Evolutionary conservation across 306 rosid species (phyloP).

Genomic region (Oemleria cerasiformis): DNA sequence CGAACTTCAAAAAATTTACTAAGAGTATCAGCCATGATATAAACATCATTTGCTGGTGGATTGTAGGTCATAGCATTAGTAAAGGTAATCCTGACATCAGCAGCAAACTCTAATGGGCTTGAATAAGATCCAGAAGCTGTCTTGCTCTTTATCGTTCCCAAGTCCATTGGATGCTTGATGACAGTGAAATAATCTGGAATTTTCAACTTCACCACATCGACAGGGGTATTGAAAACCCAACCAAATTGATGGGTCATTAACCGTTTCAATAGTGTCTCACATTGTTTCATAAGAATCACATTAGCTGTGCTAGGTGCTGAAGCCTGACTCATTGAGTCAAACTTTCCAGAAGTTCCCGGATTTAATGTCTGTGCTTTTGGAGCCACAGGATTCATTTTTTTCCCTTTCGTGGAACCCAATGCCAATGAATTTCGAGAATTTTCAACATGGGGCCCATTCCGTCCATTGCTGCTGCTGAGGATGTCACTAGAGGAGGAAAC

Average conservation of each 20-base stretch:
- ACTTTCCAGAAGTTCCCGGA: constrained; percentile 51
- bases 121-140: constrained; percentile 49
- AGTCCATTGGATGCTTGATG: constrained; percentile 81
- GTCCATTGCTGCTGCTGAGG: constrained; percentile 62
- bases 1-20: constrained; percentile 62
- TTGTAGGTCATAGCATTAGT: constrained; percentile 81
- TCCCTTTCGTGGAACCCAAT: constrained; percentile 32
- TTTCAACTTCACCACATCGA: constrained; percentile 69
- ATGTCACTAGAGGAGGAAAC: constrained; percentile 76
- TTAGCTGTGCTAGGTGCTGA: constrained; percentile 36
- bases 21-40: constrained; percentile 69
- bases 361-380: constrained; percentile 46
- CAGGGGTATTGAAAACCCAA: constrained; percentile 75
- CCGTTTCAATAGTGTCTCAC: constrained; percentile 58
- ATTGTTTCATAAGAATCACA: constrained; percentile 64
- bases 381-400: constrained; percentile 26
- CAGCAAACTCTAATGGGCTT: constrained; percentile 51
- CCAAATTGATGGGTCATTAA: constrained; percentile 57
- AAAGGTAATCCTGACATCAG: constrained; percentile 70
- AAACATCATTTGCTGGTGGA: constrained; percentile 67
- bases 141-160: constrained; percentile 68
- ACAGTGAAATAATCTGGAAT: constrained; percentile 69
- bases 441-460: constrained; percentile 37
- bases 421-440: constrained; percentile 31
- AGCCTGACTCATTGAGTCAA: constrained; percentile 34